Evolutionary conservation across 164 flowering plant species (phyloP).

Genomic region (Annona squamosa): DNA sequence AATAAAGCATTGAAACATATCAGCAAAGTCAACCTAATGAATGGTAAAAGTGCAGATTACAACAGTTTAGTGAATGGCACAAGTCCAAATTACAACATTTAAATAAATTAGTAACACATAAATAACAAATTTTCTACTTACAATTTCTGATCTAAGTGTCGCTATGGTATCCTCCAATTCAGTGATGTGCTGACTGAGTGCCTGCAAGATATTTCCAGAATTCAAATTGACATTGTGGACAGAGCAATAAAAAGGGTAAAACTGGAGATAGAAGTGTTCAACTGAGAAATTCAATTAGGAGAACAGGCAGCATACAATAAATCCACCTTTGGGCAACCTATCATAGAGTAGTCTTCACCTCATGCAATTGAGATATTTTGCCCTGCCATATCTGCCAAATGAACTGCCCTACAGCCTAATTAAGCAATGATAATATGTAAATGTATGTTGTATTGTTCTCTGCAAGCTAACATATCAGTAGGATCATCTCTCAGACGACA

Average conservation of each 20-base stretch:
- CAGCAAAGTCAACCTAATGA: no score
- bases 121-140: conserved; percentile 29
- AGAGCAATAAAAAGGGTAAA: background rate
- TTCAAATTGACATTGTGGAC: background rate
- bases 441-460: no score
- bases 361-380: no score
- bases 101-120: no score
- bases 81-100: background rate
- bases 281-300: background rate
- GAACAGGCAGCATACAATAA: background rate
- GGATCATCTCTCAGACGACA: no score
- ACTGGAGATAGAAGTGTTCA: background rate
- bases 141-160: conserved; percentile 59
- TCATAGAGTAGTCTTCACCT: background rate
- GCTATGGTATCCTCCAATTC: conserved; percentile 74
- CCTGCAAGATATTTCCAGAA: conserved; percentile 42
- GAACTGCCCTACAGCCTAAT: no score
- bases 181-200: conserved; percentile 84
- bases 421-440: no score
- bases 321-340: background rate
- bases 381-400: no score
- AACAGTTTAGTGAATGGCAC: background rate
- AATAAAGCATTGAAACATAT: no score
- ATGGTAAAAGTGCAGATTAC: background rate
- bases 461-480: no score